These are phyloP conservation scores for Strigomonas culicis DNA, from an alignment of 208 protist species.

Conservation along the genomic window DNA sequence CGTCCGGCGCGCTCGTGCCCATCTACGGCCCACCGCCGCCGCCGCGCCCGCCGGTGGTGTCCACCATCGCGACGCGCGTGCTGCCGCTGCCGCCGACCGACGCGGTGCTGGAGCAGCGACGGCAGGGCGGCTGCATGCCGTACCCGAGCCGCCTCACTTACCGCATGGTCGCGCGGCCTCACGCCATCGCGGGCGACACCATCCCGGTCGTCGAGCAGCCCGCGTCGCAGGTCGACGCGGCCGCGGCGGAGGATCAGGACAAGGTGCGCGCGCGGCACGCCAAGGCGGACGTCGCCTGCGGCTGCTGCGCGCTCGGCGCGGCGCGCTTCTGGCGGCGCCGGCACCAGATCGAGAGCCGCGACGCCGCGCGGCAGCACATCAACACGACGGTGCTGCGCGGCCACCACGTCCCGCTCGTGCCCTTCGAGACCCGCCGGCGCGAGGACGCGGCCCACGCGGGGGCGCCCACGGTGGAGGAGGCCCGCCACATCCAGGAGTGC, in stretches of 20 bases:
- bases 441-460: slow-evolving; percentile 5
- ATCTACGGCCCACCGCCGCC: background rate
- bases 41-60: background rate
- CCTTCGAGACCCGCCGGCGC: slow-evolving; percentile 1
- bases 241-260: background rate
- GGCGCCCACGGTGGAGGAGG: slow-evolving; percentile 9
- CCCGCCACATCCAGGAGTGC: background rate
- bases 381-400: slow-evolving; percentile 30
- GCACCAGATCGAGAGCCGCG: slow-evolving; percentile 18
- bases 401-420: slow-evolving; percentile 39
- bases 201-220: slow-evolving; percentile 1
- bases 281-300: slow-evolving; percentile 12
- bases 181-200: background rate
- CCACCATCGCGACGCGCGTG: background rate
- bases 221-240: slow-evolving; percentile 1
- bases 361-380: slow-evolving; percentile 26
- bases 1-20: background rate
- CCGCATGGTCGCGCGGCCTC: slow-evolving; percentile 18
- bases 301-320: slow-evolving; percentile 13
- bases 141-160: slow-evolving; percentile 44
- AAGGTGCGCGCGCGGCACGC: background rate
- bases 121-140: slow-evolving; percentile 22
- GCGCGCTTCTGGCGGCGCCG: slow-evolving; percentile 9
- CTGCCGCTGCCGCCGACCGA: slow-evolving; percentile 2
- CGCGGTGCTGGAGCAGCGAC: background rate